Base-by-base conservation (phyloP, 2,329 filamentous ascomycete species). In the Fusarium coicis region DNA sequence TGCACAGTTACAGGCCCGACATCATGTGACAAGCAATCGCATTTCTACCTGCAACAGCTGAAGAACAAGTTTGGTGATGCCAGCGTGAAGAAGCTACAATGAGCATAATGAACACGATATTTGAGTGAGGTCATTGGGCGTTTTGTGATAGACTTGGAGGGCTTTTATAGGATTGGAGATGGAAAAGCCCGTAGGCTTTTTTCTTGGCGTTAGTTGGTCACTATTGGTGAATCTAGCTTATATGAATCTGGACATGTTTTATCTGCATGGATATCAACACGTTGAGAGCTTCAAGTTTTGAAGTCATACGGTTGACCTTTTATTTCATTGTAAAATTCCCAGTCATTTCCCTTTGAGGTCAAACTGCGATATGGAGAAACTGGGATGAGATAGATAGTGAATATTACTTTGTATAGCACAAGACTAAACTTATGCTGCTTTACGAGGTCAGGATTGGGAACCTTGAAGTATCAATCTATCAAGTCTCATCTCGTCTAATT, bases 1-100 rank as follows among this genome's bases (percentile, higher is more conserved):
- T 99, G 96, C 81, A 88, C 90, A 42, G 86, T 87, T 53, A 77
- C 79, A 8, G 85, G 85, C 16, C 83, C 85, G 42, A 84, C 89
- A 55, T 90, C 88, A 73, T 98, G 96, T 81, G 90, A 92, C 70
- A 87, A 88, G 59, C 92, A 96, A 80, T 91, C 95, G 75, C 85
- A 85, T 57, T 81, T 79, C 34, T 90, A 85, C 76, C 82, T 83
- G 69, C 79, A 85, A 56, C 82, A 84, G 63, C 87, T 87, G 86
- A 84, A 81, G 69, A 79, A 80, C 40, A 81, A 83, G 15, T 86
- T 86, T 67, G 71, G 71, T 11, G 58, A 59, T 19, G 58, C 53
- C 9, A 50, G 30, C 26, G 55, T 55, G 10, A 44, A 44, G 26
- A 66, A 55, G 53, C 54, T 40, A 26, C 44, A 56, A 49, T 50